These are phyloP conservation scores for Suhomyces ambrosiae DNA, from an alignment of 1,139 yeast species.

Conservation along the genomic window DNA sequence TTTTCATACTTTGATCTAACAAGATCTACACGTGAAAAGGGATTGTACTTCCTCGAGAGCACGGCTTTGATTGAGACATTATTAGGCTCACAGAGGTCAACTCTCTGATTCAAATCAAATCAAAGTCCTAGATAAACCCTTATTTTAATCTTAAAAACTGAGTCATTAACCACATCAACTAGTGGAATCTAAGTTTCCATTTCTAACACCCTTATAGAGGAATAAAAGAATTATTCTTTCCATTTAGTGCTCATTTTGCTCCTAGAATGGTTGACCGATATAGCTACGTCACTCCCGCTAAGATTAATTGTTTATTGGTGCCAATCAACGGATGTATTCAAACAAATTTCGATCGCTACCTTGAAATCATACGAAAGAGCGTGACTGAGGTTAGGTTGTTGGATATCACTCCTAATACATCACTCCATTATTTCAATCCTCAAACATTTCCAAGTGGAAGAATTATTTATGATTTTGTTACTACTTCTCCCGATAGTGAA, in stretches of 20 bases:
- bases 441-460: conserved; percentile 82
- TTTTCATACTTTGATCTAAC: conserved; percentile 1
- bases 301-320: conserved; percentile 67
- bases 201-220: too few relatives aligned
- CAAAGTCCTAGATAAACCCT: too few relatives aligned
- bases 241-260: too few relatives aligned
- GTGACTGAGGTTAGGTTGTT: conserved; percentile 64
- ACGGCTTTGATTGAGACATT: too few relatives aligned
- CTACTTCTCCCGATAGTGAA: conserved; percentile 55
- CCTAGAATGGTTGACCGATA: conserved; percentile 19
- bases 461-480: conserved; percentile 57
- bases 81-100: too few relatives aligned
- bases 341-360: conserved; percentile 50
- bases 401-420: conserved; percentile 69
- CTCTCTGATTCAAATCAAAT: too few relatives aligned
- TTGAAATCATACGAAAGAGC: conserved; percentile 48
- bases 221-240: too few relatives aligned
- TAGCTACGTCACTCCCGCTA: conserved; percentile 54
- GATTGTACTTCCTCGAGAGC: neutral
- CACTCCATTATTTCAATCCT: conserved; percentile 69
- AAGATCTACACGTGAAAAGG: neutral
- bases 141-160: too few relatives aligned
- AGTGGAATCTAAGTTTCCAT: too few relatives aligned
- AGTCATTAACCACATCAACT: too few relatives aligned
- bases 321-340: conserved; percentile 64